These are phyloP conservation scores for Limonium bicolor DNA, from an alignment of 148 eudicot species.

Conservation along the genomic window DNA sequence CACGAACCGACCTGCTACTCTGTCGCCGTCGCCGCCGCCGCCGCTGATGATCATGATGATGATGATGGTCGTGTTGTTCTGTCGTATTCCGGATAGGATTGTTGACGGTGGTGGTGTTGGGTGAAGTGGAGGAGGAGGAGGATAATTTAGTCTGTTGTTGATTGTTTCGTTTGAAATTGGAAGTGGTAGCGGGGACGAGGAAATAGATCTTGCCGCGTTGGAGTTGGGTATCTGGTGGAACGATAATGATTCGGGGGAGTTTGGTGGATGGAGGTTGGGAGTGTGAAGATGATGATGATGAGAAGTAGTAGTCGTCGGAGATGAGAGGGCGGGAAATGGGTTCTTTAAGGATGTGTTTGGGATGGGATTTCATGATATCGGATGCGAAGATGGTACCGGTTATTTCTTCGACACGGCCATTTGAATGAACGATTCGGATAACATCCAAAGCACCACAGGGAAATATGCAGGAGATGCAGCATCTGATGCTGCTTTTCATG, in stretches of 20 bases:
- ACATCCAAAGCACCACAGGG: constrained; percentile 88
- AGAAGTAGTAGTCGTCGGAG: background rate
- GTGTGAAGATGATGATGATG: constrained; percentile 6
- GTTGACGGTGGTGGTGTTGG: background rate
- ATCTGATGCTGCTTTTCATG: constrained; percentile 50
- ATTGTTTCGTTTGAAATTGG: too few relatives aligned
- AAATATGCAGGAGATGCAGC: constrained; percentile 86
- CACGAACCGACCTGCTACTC: background rate
- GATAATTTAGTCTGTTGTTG: too few relatives aligned
- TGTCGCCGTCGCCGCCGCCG: background rate
- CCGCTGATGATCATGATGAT: background rate
- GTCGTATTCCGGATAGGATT: constrained; percentile 7
- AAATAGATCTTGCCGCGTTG: constrained; percentile 81
- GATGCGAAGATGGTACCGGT: constrained; percentile 38
- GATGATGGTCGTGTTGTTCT: too few relatives aligned
- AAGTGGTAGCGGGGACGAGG: constrained; percentile 21
- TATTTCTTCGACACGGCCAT: constrained; percentile 71
- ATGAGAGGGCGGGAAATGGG: constrained; percentile 24
- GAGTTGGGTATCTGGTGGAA: constrained; percentile 63
- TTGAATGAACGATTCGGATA: constrained; percentile 70
- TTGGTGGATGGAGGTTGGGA: constrained; percentile 3
- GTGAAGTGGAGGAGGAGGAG: background rate
- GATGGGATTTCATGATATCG: constrained; percentile 47
- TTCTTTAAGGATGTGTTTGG: constrained; percentile 56
- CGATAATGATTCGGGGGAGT: constrained; percentile 36